These are phyloP conservation scores for Yarrowia divulgata DNA, from an alignment of 805 yeast species.

Conservation along the genomic window DNA sequence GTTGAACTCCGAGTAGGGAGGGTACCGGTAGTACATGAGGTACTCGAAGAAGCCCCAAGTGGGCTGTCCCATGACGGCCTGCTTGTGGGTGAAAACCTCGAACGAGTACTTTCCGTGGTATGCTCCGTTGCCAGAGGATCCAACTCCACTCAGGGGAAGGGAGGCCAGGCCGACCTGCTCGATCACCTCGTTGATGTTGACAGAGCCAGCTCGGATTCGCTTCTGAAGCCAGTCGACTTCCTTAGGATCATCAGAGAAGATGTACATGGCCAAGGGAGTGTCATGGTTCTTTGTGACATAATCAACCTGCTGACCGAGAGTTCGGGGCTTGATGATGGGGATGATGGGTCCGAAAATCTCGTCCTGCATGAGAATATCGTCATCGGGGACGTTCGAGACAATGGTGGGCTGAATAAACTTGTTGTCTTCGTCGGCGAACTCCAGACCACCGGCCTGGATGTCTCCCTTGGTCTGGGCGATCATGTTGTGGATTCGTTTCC, in stretches of 20 bases:
- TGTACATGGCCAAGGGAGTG: conserved; percentile 80
- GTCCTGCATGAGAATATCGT: conserved; percentile 72
- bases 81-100: conserved; percentile 73
- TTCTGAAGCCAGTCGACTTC: conserved; percentile 60
- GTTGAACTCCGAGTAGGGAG: conserved; percentile 57
- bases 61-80: conserved; percentile 72
- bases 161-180: conserved; percentile 69
- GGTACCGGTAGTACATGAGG: conserved; percentile 64
- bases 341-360: conserved; percentile 87
- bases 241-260: conserved; percentile 59
- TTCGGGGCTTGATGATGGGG: conserved; percentile 66
- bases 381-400: conserved; percentile 64
- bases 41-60: conserved; percentile 61
- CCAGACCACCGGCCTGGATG: conserved; percentile 45
- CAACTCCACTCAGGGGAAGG: conserved; percentile 91
- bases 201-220: conserved; percentile 72
- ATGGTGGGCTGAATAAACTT: conserved; percentile 75
- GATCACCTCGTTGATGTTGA: conserved; percentile 71
- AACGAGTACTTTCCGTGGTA: conserved; percentile 79
- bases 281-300: conserved; percentile 60
- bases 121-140: conserved; percentile 79
- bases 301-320: conserved; percentile 44
- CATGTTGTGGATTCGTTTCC: conserved; percentile 55
- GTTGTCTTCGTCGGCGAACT: conserved; percentile 46
- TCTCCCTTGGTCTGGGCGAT: conserved; percentile 48